Conservation (phyloP, 495 filamentous ascomycete species). For the Tuber microsphaerosporum region DNA sequence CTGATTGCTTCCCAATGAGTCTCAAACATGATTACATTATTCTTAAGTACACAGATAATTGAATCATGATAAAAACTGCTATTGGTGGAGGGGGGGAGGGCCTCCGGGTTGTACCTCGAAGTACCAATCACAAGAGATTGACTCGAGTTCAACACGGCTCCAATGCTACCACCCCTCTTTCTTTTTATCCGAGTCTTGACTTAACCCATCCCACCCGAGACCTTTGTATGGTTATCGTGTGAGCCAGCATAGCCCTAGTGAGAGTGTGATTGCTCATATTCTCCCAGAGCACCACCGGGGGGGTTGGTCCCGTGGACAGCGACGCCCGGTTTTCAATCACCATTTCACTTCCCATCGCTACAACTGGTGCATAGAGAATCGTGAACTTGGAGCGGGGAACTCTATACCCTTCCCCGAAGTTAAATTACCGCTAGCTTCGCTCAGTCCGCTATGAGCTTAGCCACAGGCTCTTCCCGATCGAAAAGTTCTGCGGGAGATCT, state of each 20-base stretch:
- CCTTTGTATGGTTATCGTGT: background rate
- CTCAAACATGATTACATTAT: background rate
- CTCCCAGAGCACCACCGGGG: background rate
- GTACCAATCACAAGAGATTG: background rate
- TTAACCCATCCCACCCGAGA: background rate
- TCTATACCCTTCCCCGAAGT: background rate
- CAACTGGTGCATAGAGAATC: background rate
- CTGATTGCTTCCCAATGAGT: background rate
- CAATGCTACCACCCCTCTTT: background rate
- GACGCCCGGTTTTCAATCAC: background rate
- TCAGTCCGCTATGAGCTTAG: background rate
- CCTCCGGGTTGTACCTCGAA: background rate
- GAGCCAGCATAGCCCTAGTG: background rate
- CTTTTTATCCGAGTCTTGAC: background rate
- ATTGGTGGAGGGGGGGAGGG: background rate
- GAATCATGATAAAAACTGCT: background rate
- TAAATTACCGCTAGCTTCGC: background rate
- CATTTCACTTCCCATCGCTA: background rate
- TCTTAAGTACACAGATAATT: background rate
- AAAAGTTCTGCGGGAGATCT: background rate
- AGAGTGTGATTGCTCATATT: constrained; percentile 6
- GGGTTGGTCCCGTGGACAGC: background rate
- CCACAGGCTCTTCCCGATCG: background rate
- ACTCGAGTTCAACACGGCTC: background rate
- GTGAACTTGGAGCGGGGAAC: background rate